Evolutionary conservation across 2,329 filamentous ascomycete species (phyloP).

Genomic region (Corinectria fuckeliana): DNA sequence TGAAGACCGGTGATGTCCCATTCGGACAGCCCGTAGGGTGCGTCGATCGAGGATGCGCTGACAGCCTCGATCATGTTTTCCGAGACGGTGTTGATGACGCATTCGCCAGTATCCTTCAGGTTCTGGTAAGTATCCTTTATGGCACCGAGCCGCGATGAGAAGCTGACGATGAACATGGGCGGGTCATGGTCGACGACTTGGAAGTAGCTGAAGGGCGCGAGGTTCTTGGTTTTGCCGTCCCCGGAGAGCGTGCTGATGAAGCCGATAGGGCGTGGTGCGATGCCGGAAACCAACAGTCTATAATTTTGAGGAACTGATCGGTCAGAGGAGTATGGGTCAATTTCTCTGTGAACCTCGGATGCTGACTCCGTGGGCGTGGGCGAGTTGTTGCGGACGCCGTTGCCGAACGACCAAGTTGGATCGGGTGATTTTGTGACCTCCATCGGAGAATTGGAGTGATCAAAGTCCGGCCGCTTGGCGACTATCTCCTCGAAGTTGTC

Average conservation of each 20-base stretch:
- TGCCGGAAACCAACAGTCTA: slow-evolving; percentile 80
- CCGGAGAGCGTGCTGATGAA: slow-evolving; percentile 59
- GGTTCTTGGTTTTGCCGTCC: slow-evolving; percentile 70
- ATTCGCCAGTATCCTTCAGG: slow-evolving; percentile 72
- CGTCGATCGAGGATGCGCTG: slow-evolving; percentile 75
- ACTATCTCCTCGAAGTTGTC: slow-evolving; percentile 33
- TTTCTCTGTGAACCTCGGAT: slow-evolving; percentile 66
- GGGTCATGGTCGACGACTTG: slow-evolving; percentile 83
- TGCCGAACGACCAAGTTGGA: slow-evolving; percentile 58
- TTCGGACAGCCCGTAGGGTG: slow-evolving; percentile 75
- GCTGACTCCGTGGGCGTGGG: not conserved
- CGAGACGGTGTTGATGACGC: slow-evolving; percentile 80
- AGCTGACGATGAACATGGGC: slow-evolving; percentile 72
- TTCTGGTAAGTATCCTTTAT: slow-evolving; percentile 82
- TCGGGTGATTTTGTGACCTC: slow-evolving; percentile 43
- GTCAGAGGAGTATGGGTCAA: slow-evolving; percentile 77
- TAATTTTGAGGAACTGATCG: slow-evolving; percentile 77
- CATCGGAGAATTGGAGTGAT: slow-evolving; percentile 30
- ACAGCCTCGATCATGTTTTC: slow-evolving; percentile 84
- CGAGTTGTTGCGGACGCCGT: slow-evolving; percentile 36
- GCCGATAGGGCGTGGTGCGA: slow-evolving; percentile 79
- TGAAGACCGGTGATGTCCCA: slow-evolving; percentile 71
- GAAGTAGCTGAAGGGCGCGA: slow-evolving; percentile 84
- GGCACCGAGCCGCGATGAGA: slow-evolving; percentile 50
- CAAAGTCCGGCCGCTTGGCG: slow-evolving; percentile 34